phyloP scores from a whole-genome alignment of 306 rosid species.

The Hippophae rhamnoides region DNA sequence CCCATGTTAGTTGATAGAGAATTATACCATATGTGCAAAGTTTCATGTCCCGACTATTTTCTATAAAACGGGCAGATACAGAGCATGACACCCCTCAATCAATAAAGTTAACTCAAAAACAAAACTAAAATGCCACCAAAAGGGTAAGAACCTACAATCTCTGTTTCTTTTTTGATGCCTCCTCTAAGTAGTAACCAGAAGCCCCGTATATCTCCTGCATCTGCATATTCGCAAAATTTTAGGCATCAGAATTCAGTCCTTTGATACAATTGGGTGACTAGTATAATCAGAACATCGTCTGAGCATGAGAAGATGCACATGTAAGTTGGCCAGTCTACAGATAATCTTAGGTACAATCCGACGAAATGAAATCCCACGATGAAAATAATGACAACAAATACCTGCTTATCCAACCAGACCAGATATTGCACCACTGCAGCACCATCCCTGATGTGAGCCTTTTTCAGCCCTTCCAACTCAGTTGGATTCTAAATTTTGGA shows the following conservation, averaged over 20 bases:
- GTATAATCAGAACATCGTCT: too few species aligned
- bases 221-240: slow-evolving; percentile 44
- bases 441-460: slow-evolving; percentile 83
- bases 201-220: slow-evolving; percentile 86
- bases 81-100: background rate
- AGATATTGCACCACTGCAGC: slow-evolving; percentile 93
- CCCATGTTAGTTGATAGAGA: too few species aligned
- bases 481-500: slow-evolving; percentile 50
- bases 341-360: too few species aligned
- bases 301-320: too few species aligned
- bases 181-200: slow-evolving; percentile 75
- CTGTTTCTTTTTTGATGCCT: slow-evolving; percentile 35
- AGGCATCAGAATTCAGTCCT: slow-evolving; percentile 6
- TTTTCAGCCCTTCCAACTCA: slow-evolving; percentile 82
- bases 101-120: background rate
- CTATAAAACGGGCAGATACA: too few species aligned
- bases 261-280: too few species aligned
- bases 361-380: too few species aligned
- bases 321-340: too few species aligned
- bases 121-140: background rate
- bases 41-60: too few species aligned
- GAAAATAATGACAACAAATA: too few species aligned
- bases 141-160: slow-evolving; percentile 34
- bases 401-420: slow-evolving; percentile 90
- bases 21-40: too few species aligned